A percentile compares a stretch with the other conserved stretches of the same genome.
Evolutionary conservation across 495 filamentous ascomycete genomes (phyloP).

Genomic region (Aspergillus saccharolyticus): DNA sequence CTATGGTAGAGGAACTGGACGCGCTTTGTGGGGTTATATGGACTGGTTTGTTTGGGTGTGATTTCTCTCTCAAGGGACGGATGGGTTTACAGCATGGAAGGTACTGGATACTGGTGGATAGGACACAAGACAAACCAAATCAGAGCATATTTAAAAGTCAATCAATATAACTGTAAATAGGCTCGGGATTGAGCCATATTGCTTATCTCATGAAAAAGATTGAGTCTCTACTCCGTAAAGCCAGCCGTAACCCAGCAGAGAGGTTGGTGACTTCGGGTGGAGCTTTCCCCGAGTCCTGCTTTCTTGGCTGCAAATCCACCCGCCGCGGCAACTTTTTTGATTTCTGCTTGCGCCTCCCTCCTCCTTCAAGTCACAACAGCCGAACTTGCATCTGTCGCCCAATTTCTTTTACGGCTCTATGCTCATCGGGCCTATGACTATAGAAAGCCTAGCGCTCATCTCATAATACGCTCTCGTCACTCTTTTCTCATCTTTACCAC

Average conservation of each 20-base stretch:
- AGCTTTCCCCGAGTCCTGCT: background rate
- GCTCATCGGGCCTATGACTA: background rate
- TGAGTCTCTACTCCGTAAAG: no score
- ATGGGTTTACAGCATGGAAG: background rate
- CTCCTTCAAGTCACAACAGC: no score
- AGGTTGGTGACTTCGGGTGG: no score
- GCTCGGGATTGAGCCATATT: background rate
- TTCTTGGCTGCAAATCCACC: background rate
- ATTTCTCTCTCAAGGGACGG: background rate
- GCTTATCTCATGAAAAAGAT: background rate
- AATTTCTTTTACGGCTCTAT: no score
- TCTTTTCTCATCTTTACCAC: slow-evolving; percentile 23
- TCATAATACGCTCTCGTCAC: background rate
- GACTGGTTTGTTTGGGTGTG: background rate
- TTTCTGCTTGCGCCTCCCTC: background rate
- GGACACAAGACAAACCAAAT: background rate
- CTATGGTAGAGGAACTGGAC: slow-evolving; percentile 8
- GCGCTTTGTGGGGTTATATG: slow-evolving; percentile 17
- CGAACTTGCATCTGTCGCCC: no score
- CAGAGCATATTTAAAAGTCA: background rate
- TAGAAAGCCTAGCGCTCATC: slow-evolving; percentile 3
- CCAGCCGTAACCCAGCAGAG: no score
- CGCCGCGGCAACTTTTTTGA: background rate
- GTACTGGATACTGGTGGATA: background rate
- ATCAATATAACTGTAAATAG: background rate